Percentiles rank a stretch among this genome's conserved stretches.
phyloP scores from a whole-genome alignment of 2,329 filamentous ascomycete species.

The Seiridium unicorne region DNA sequence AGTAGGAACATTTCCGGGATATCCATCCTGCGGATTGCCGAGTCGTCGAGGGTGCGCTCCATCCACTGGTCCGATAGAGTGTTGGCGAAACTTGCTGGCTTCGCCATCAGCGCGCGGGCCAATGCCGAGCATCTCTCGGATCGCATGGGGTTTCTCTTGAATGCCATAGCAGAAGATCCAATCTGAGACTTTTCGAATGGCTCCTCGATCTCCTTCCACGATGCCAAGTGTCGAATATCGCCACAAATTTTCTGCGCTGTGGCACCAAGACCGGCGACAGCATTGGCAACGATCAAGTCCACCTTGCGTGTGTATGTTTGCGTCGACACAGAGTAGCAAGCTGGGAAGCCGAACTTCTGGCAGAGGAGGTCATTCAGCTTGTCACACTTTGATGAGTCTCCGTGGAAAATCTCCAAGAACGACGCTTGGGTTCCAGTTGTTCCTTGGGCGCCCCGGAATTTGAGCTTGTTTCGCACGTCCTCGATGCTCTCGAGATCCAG shows the following conservation, averaged over 20 bases:
- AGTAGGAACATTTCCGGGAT: conserved; percentile 67
- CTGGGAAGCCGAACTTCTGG: conserved; percentile 52
- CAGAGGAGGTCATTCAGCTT: conserved; percentile 55
- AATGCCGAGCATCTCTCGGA: conserved; percentile 32
- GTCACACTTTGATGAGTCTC: conserved; percentile 48
- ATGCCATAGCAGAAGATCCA: conserved; percentile 60
- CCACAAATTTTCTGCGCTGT: conserved; percentile 10
- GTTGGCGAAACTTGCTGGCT: conserved; percentile 49
- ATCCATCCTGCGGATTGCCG: conserved; percentile 64
- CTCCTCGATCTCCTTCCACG: conserved; percentile 77
- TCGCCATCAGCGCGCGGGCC: conserved; percentile 28
- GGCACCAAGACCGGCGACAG: conserved; percentile 9
- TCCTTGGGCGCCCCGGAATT: conserved; percentile 57
- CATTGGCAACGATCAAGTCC: conserved; percentile 11
- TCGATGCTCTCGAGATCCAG: conserved; percentile 76
- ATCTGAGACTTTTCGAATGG: conserved; percentile 72
- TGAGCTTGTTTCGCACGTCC: conserved; percentile 63
- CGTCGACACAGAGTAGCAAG: conserved; percentile 34
- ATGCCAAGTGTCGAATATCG: conserved; percentile 64
- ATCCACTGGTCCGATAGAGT: conserved; percentile 65
- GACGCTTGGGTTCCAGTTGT: conserved; percentile 75
- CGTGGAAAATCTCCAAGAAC: conserved; percentile 59
- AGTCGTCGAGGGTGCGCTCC: conserved; percentile 76
- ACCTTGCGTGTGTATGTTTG: conserved; percentile 13
- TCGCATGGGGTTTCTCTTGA: conserved; percentile 56